These are phyloP conservation scores for Fusarium protoensiforme DNA, from an alignment of 2,329 filamentous ascomycete species.

Conservation along the genomic window DNA sequence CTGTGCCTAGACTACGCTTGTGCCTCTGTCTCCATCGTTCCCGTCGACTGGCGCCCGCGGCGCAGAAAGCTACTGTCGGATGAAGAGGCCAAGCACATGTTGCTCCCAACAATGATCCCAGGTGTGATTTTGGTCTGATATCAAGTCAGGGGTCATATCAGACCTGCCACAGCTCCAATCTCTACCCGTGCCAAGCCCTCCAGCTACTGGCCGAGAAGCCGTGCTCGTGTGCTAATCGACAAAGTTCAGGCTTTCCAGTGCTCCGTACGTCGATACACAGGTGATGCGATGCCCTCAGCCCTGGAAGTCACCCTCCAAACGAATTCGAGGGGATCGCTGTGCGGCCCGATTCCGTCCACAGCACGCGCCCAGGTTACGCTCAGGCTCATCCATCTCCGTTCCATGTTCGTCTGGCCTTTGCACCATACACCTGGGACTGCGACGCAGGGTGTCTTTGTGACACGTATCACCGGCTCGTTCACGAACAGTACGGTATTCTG, in stretches of 20 bases:
- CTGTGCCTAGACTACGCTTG: background rate
- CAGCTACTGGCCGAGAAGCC: background rate
- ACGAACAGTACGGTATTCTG: background rate
- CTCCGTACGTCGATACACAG: background rate
- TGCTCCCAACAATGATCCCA: background rate
- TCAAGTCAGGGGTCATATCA: background rate
- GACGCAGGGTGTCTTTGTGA: background rate
- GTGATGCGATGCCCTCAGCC: background rate
- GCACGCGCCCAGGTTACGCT: background rate
- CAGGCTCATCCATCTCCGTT: background rate
- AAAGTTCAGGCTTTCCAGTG: background rate
- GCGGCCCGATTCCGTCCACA: conserved; percentile 13
- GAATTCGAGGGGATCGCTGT: conserved; percentile 6
- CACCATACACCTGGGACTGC: background rate
- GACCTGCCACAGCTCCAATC: background rate
- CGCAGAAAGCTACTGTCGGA: background rate
- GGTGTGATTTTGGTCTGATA: background rate
- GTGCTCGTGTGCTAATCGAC: background rate
- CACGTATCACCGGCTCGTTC: background rate
- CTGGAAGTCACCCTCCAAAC: background rate
- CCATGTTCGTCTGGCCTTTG: background rate
- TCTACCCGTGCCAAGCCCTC: background rate
- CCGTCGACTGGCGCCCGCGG: conserved; percentile 1
- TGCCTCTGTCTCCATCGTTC: background rate
- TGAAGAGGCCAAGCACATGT: background rate